A percentile compares a stretch with the other conserved stretches of the same genome.
These are phyloP conservation scores for Albatrellus sp. DNA, from an alignment of 1,284 basidiomycete genomes.

Conservation along the genomic window DNA sequence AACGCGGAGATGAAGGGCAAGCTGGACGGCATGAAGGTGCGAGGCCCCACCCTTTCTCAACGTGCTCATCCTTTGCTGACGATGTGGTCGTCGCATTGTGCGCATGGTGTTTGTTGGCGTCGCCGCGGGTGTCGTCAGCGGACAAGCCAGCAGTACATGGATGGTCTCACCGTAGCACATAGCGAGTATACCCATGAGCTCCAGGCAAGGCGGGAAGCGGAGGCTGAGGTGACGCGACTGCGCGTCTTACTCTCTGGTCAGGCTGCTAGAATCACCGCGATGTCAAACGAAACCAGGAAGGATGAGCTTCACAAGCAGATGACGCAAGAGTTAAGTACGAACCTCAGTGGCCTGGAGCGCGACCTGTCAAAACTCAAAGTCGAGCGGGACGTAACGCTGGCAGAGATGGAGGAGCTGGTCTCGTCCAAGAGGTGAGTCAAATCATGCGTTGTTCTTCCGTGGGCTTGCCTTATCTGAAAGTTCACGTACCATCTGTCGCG, in stretches of 20 bases:
- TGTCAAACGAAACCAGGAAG: constrained; percentile 70
- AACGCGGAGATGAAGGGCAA: constrained; percentile 60
- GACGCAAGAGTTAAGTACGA: constrained; percentile 69
- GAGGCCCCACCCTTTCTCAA: constrained; percentile 3
- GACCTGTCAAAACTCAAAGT: constrained; percentile 81
- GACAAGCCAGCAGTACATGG: constrained; percentile 82
- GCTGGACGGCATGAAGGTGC: constrained; percentile 80
- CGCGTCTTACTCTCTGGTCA: constrained; percentile 83
- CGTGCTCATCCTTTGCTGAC: background rate
- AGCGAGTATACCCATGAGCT: constrained; percentile 90
- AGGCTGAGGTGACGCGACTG: constrained; percentile 81
- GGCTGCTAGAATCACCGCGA: constrained; percentile 71
- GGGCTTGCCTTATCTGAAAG: background rate
- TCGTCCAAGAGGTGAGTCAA: constrained; percentile 51
- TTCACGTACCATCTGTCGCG: constrained; percentile 6
- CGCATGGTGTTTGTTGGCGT: background rate
- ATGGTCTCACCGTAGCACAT: constrained; percentile 84
- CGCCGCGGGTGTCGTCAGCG: constrained; percentile 32
- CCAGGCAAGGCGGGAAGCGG: constrained; percentile 77
- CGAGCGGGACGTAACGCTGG: constrained; percentile 84
- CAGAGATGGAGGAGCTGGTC: constrained; percentile 86
- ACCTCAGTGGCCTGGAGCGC: constrained; percentile 68
- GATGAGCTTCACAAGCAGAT: constrained; percentile 66
- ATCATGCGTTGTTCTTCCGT: constrained; percentile 1
- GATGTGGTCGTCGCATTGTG: background rate